Conservation (phyloP, 2,329 filamentous ascomycete genomes). For the Aspergillus brasiliensis region DNA sequence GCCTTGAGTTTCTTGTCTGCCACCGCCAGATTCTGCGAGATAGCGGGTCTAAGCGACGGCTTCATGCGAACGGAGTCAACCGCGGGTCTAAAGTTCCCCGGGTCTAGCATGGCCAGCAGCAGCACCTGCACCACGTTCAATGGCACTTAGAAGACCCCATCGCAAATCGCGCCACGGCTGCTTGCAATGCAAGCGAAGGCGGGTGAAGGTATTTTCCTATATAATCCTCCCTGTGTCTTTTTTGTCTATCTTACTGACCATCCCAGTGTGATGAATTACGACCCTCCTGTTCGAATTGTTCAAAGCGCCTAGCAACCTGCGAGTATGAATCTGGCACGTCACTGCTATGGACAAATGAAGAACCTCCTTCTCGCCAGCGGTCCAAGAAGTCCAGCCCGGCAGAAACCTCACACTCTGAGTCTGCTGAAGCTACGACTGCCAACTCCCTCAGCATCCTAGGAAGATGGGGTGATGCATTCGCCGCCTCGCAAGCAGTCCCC, state of each 20-base stretch:
- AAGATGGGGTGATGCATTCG: slow-evolving; percentile 19
- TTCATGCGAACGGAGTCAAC: not conserved
- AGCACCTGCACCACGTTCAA: slow-evolving; percentile 10
- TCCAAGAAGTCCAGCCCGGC: slow-evolving; percentile 25
- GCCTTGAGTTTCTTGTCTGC: too few species aligned
- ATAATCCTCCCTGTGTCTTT: not conserved
- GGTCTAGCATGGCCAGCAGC: not conserved
- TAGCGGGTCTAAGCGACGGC: not conserved
- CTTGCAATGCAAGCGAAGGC: slow-evolving; percentile 36
- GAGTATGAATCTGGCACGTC: slow-evolving; percentile 36
- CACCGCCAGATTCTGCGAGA: not conserved
- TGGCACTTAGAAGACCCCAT: slow-evolving; percentile 39
- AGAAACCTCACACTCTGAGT: slow-evolving; percentile 19
- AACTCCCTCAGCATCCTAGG: slow-evolving; percentile 30
- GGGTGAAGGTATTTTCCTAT: slow-evolving; percentile 33
- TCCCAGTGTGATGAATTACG: slow-evolving; percentile 36
- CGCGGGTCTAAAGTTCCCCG: not conserved
- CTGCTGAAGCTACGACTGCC: slow-evolving; percentile 10
- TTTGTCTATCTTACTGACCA: not conserved
- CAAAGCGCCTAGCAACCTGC: slow-evolving; percentile 34
- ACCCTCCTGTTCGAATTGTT: slow-evolving; percentile 36
- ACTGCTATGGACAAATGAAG: slow-evolving; percentile 36
- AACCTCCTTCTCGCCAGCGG: slow-evolving; percentile 15
- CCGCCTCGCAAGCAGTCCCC: slow-evolving; percentile 13
- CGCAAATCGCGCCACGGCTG: slow-evolving; percentile 41